phyloP scores from a whole-genome alignment of 495 filamentous ascomycete genomes.

The Hyaloscypha hepaticicola region DNA sequence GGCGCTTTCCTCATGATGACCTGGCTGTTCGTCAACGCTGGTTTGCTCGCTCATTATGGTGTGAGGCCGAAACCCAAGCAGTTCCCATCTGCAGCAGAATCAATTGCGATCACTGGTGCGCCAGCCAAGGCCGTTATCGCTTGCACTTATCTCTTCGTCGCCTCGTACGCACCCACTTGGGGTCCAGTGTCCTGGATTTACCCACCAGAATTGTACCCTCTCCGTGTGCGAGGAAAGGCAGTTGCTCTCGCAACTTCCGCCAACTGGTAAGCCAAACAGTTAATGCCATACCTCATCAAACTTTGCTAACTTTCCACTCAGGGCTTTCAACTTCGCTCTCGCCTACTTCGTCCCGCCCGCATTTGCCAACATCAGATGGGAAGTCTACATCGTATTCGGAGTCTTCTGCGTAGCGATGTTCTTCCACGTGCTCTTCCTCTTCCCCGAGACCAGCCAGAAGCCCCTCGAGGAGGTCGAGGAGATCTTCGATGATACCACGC shows the following conservation, averaged over 20 bases:
- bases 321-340: slow-evolving; percentile 73
- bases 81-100: slow-evolving; percentile 42
- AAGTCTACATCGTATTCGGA: slow-evolving; percentile 72
- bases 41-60: slow-evolving; percentile 52
- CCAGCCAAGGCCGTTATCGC: slow-evolving; percentile 72
- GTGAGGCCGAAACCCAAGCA: slow-evolving; percentile 39
- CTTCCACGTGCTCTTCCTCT: slow-evolving; percentile 75
- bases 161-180: slow-evolving; percentile 74
- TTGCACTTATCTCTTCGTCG: slow-evolving; percentile 76
- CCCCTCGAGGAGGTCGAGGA: slow-evolving; percentile 72
- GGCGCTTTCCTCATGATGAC: slow-evolving; percentile 67
- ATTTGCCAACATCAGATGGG: slow-evolving; percentile 73
- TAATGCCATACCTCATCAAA: not conserved
- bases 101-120: slow-evolving; percentile 51
- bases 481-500: slow-evolving; percentile 59
- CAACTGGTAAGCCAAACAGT: slow-evolving; percentile 53
- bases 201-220: slow-evolving; percentile 72
- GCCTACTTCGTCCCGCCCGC: slow-evolving; percentile 76
- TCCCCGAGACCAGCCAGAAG: slow-evolving; percentile 82
- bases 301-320: not conserved
- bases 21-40: slow-evolving; percentile 70
- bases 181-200: slow-evolving; percentile 75
- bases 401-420: slow-evolving; percentile 72
- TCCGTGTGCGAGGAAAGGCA: slow-evolving; percentile 68
- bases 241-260: slow-evolving; percentile 70